Conservation (phyloP, 1,139 yeast species). For the Petasospora fabianii region DNA sequence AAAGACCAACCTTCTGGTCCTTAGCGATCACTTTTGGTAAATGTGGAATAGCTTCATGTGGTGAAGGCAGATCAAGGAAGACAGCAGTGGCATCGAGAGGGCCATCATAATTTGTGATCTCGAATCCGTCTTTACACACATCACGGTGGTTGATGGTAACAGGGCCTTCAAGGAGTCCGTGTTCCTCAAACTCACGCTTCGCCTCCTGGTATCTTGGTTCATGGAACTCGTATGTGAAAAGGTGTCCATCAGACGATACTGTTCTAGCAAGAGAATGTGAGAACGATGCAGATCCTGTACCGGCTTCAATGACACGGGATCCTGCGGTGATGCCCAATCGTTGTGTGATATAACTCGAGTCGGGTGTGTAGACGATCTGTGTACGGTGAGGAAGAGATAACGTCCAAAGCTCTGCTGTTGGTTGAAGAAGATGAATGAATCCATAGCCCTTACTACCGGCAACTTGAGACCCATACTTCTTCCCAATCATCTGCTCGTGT, state of each 20-base stretch:
- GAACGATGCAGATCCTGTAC: constrained; percentile 96
- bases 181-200: constrained; percentile 65
- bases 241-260: constrained; percentile 48
- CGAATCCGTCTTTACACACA: constrained; percentile 86
- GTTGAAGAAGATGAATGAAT: constrained; percentile 81
- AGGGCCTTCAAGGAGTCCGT: constrained; percentile 46
- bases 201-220: constrained; percentile 82
- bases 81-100: constrained; percentile 61
- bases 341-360: constrained; percentile 85
- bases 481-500: constrained; percentile 79
- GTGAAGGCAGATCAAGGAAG: constrained; percentile 91
- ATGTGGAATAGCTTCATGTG: constrained; percentile 93
- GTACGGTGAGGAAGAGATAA: constrained; percentile 93
- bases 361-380: constrained; percentile 96
- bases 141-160: constrained; percentile 81
- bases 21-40: constrained; percentile 54
- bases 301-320: constrained; percentile 86
- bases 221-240: constrained; percentile 90
- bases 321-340: constrained; percentile 72
- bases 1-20: constrained; percentile 57
- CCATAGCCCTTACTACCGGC: constrained; percentile 79
- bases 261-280: constrained; percentile 91
- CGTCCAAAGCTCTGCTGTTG: constrained; percentile 96
- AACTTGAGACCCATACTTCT: constrained; percentile 81
- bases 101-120: constrained; percentile 37